These are phyloP conservation scores for Cryptosporidium felis DNA, from an alignment of 169 alveolate genomes.

Conservation along the genomic window DNA sequence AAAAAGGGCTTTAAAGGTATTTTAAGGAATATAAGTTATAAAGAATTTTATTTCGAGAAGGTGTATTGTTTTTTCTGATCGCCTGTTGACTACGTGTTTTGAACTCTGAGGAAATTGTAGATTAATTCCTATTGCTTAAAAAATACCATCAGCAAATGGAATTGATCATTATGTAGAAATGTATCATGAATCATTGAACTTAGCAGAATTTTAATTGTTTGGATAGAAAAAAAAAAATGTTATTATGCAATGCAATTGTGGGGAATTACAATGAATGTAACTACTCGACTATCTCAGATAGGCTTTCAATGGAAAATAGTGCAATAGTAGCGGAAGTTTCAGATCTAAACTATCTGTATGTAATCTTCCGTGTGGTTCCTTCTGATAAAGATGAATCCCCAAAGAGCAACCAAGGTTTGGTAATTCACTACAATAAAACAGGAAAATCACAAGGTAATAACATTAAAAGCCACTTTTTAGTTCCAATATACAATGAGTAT, in stretches of 20 bases:
- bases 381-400: neutral
- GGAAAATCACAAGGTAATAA: neutral
- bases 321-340: neutral
- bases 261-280: constrained; percentile 30
- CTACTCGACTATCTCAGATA: neutral
- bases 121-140: too few relatives aligned
- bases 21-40: too few relatives aligned
- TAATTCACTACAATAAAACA: neutral
- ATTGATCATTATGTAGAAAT: too few relatives aligned
- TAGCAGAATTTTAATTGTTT: too few relatives aligned
- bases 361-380: constrained; percentile 23
- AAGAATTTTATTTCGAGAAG: too few relatives aligned
- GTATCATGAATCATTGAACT: too few relatives aligned
- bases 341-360: neutral
- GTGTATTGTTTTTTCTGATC: too few relatives aligned
- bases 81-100: too few relatives aligned
- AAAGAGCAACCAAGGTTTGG: constrained; percentile 4
- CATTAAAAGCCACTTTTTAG: constrained; percentile 5
- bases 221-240: neutral
- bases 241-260: constrained; percentile 50
- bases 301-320: constrained; percentile 1
- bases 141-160: too few relatives aligned
- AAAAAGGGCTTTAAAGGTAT: neutral
- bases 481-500: constrained; percentile 46
- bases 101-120: too few relatives aligned